Evolutionary conservation across 805 yeast species (phyloP), one percentile per base, ranked within the genome.

Genomic region (Starmera dryadoides): DNA sequence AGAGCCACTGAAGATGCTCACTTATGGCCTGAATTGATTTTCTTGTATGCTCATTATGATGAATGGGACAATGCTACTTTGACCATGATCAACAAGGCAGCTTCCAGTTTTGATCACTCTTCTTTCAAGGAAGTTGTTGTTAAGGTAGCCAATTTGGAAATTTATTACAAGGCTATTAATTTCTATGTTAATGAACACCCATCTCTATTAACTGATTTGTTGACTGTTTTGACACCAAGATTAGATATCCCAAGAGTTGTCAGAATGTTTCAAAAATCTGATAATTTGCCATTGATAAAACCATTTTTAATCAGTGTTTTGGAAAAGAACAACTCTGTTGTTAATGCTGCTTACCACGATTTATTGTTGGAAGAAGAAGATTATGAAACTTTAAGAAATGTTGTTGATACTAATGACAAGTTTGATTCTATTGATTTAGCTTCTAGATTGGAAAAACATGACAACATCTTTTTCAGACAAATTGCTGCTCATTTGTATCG

Each of bases 11-110:
- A 91, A 64, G 78, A 69, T 41, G 93, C 96, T 31, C 98, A 93
- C 59, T 70, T 93, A 58, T 93, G 97, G 89, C 93, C 94, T 17
- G 98, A 93, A 67, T 73, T 91, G 52, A 87, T 93, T 42, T 93
- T 93, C 80, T 71, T 93, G 62, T 91, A 91, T 68, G 88, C 96
- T 59, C 98, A 93, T 64, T 93, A 93, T 62, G 98, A 93, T 60
- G 98, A 93, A 68, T 93, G 96, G 95, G 98, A 93, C 63, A 93
- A 93, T 63, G 98, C 98, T 44, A 88, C 96, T 28, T 73, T 93
- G 59, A 80, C 96, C 14, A 86, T 93, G 89, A 93, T 93, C 71
- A 97, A 93, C 62, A 87, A 80, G 59, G 82, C 95, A 3, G 86
- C 94, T 44, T 83, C 83, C 50, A 88, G 96, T 15, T 89, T 91